Evolutionary conservation across 441 rosid genomes (phyloP), one percentile per base, ranked within the genome.

Genomic region (Hypseocharis bilobata): DNA sequence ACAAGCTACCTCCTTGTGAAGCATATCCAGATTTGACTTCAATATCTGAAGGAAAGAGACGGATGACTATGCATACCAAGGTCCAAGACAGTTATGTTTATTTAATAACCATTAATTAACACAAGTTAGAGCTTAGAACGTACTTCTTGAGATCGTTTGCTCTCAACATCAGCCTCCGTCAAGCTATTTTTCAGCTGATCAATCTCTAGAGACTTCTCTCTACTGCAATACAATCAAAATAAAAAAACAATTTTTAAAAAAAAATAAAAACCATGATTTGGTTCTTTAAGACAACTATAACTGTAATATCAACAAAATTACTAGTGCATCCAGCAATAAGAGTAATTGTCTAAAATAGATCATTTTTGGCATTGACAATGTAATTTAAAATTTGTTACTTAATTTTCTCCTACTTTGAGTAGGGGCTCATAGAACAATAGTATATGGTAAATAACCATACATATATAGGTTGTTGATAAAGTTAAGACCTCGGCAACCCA

Each of bases 101-200:
- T 63, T 23, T 49, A 30, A 70, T 28, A 32, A 68, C 16, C 40
- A 63, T 49, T 40, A 64, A 42, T 73, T 59, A 45, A 64, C 61
- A 64, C 49, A 60, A 68, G 68, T 45, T 23, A 58, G 16, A 58
- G 63, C 68, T 62, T 38, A 69, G 32, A 66, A 67, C 80, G 78
- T 82, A 86, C 95, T 81, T 77, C 78, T 67, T 77, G 80, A 60
- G 80, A 69, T 62, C 69, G 78, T 51, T 63, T 73, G 65, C 76
- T 82, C 69, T 62, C 70, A 36, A 69, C 75, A 70, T 73, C 75
- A 73, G 75, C 78, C 42, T 49, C 71, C 57, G 54, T 67, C 23
- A 85, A 71, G 63, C 80, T 77, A 67, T 78, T 65, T 65, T 79
- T 78, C 59, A 85, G 81, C 76, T 72, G 79, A 70, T 84, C 90